phyloP scores from a whole-genome alignment of 768 basidiomycete species.

The Pulveroboletus sp. region DNA sequence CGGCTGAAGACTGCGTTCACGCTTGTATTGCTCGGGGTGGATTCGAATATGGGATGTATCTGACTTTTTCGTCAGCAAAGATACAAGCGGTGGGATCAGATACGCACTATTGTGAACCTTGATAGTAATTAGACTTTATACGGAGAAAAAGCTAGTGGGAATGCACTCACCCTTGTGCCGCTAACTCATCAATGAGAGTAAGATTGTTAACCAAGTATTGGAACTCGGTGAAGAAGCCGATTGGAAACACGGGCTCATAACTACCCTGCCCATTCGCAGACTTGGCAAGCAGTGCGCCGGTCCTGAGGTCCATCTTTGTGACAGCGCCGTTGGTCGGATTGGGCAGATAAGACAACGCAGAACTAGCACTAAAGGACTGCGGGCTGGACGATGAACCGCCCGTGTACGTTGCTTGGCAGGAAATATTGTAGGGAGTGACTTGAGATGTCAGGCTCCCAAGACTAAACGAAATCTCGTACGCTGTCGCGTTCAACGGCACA shows the following conservation, averaged over 20 bases:
- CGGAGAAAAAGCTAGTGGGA: not conserved
- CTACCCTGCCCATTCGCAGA: constrained; percentile 45
- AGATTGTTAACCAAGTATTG: constrained; percentile 18
- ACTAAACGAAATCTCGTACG: constrained; percentile 45
- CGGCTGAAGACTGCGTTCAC: constrained; percentile 49
- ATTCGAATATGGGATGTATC: constrained; percentile 71
- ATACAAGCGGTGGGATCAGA: not conserved
- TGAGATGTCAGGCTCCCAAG: constrained; percentile 44
- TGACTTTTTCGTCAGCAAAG: constrained; percentile 16
- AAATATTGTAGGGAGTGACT: constrained; percentile 25
- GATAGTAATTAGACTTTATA: not conserved
- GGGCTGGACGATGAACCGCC: constrained; percentile 27
- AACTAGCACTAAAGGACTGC: constrained; percentile 42
- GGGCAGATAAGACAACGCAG: constrained; percentile 47
- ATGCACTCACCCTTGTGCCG: constrained; percentile 23
- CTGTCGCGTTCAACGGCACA: constrained; percentile 51
- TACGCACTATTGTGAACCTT: constrained; percentile 30
- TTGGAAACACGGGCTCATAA: constrained; percentile 48
- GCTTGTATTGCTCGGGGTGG: constrained; percentile 49
- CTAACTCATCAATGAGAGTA: constrained; percentile 31
- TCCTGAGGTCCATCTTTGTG: constrained; percentile 58
- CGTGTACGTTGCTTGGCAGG: constrained; percentile 27
- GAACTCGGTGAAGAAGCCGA: constrained; percentile 46
- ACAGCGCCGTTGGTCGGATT: constrained; percentile 44
- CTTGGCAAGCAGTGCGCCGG: constrained; percentile 50